Base-by-base conservation (phyloP, 2,329 filamentous ascomycete species). In the Aspergillus arachidicola region DNA sequence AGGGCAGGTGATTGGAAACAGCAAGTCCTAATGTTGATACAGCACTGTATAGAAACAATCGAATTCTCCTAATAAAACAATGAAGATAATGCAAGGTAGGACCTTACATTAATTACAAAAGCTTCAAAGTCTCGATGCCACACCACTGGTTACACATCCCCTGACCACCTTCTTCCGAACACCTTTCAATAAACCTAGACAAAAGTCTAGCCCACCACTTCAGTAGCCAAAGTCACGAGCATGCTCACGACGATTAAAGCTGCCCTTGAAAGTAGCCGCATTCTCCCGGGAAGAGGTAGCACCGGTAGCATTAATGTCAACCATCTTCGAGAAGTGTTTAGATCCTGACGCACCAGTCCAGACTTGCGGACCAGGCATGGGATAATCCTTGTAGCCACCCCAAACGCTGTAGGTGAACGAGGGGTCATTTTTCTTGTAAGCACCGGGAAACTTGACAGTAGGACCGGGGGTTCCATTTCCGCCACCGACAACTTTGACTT, bases 351-450 rank as follows among this genome's bases (percentile, higher is more conserved):
- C 43, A 5, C 62, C 62, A 11, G 12, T 57, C 59, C 64, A 68
- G 51, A 71, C 60, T 2, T 48, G n/a, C 9, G 68, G 68, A 11
- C 68, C 68, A 43, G 68, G 68, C 55, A 68, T 65, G 12, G 67
- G 65, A 43, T 70, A 70, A 2, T 65, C 59, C 45, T 68, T 66
- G 28, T 59, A 60, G 28, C 66, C 67, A 54, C 60, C 59, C 14
- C 51, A 69, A 46, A 69, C 50, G 32, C 60, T 67, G 53, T 67
- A 65, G 46, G 63, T 61, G 53, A 69, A 67, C 19, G 66, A 66
- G 14, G 68, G 63, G 51, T 70, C 67, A 14, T 61, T 58, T 12
- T 67, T 63, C 54, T 64, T 57, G 56, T 66, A 66, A 26, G 16
- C 64, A 34, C 65, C 64, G 7, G 65, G 65, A 19, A 66, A 66